A percentile compares a stretch with the other conserved stretches of the same genome.
These are phyloP conservation scores for Zarea fungicola DNA, from an alignment of 2,329 filamentous ascomycete species.

Conservation along the genomic window DNA sequence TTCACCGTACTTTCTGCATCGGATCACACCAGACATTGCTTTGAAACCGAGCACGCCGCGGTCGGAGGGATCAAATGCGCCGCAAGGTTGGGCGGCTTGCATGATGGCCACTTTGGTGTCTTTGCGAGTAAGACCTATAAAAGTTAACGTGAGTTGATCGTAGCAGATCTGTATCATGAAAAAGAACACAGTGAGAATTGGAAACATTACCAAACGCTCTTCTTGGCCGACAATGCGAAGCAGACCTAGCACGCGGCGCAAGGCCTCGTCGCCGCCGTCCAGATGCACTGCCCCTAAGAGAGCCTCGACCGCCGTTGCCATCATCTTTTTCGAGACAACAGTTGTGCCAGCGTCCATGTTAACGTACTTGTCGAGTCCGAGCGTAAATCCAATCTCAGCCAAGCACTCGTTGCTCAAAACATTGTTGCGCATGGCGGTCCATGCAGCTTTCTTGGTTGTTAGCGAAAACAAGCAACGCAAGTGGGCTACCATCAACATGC, in stretches of 20 bases:
- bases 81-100: not conserved
- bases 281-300: not conserved
- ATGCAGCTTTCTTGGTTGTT: not conserved
- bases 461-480: not conserved
- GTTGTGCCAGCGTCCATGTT: not conserved
- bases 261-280: not conserved
- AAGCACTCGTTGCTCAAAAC: not conserved
- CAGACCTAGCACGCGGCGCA: not conserved
- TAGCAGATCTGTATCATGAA: not conserved
- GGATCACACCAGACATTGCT: not conserved
- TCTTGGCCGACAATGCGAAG: not conserved
- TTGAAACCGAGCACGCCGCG: not conserved
- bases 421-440: not conserved
- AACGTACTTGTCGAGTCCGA: not conserved
- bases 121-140: not conserved
- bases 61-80: not conserved
- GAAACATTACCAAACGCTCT: not conserved
- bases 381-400: not conserved
- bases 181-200: not conserved
- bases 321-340: not conserved
- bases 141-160: not conserved
- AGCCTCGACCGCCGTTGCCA: not conserved
- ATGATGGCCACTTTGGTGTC: not conserved
- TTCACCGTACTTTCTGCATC: not conserved
- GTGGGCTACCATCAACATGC: not conserved